Conservation (phyloP, 129 eudicot genomes). For the Ambrosia trifida region DNA sequence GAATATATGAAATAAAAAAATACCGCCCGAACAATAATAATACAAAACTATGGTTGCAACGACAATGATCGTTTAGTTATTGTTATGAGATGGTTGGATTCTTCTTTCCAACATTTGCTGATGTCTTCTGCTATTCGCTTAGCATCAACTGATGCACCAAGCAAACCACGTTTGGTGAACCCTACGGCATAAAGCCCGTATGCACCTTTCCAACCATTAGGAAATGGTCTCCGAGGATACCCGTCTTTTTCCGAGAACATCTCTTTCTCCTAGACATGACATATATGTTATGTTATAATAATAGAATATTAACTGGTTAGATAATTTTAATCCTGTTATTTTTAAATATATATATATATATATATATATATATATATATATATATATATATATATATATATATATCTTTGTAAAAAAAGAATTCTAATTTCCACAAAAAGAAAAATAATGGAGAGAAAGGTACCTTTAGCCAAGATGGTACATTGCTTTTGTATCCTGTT, state of each 20-base stretch:
- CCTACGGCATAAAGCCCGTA: constrained; percentile 93
- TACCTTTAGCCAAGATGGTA: constrained; percentile 98
- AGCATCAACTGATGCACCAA: constrained; percentile 95
- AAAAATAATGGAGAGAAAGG: constrained; percentile 19
- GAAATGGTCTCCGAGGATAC: constrained; percentile 83
- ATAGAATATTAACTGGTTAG: not conserved
- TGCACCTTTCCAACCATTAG: constrained; percentile 96
- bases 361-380: too few species aligned
- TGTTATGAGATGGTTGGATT: constrained; percentile 37
- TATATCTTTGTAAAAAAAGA: not conserved
- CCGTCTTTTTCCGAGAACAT: constrained; percentile 95
- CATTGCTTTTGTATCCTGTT: constrained; percentile 98
- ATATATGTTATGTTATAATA: not conserved
- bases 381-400: too few species aligned
- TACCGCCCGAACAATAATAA: not conserved
- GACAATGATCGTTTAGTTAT: constrained; percentile 16
- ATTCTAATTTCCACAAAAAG: not conserved
- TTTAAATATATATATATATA: not conserved
- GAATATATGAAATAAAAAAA: constrained; percentile 14
- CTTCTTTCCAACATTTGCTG: constrained; percentile 48
- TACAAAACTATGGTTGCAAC: constrained; percentile 28
- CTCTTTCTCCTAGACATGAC: constrained; percentile 53
- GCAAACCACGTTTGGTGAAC: constrained; percentile 95
- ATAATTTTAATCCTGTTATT: not conserved
- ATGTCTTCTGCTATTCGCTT: constrained; percentile 73